Base-by-base conservation (phyloP, 371 early-diverging fungal genomes). In the Parasitella parasitica region DNA sequence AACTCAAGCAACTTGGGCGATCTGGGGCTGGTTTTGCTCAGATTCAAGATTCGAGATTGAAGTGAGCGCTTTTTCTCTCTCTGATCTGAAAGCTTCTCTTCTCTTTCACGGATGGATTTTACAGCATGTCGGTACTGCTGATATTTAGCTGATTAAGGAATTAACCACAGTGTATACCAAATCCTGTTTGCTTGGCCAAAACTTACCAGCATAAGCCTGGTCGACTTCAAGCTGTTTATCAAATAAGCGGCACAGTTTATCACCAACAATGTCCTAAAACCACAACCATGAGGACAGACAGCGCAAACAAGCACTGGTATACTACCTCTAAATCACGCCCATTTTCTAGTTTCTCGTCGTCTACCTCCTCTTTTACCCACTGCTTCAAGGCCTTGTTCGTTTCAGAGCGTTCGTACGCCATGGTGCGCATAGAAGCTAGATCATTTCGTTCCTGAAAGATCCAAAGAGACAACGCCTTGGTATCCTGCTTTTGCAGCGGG, bases 41-140 rank as follows among this genome's bases (percentile, higher is more conserved):
- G 64, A 18, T 69, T 76, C 8, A 28, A 28, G 32, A 80, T 76
- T 30, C 80, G 71, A 13, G 69, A 64, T 50, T 74, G 71, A 28
- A 81, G 50, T 0, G 71, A 59, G 0, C 77, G 74, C 46, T 75
- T 81, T 67, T 76, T 81, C 57, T 81, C 78, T 52, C 77, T 61
- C 57, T 67, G 57, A 57, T 73, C 78, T 2, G 73, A 66, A 13
- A 81, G 49, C 9, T 68, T 64, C 7, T 71, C 78, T 61, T 81
- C 81, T 20, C 75, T 63, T n/a, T 75, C 77, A 18, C 78, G 73
- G 22, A 81, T 78, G 3, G 76, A 66, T 54, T 81, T 81, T 39
- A 81, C 71, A 20, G 78, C 74, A 20, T 76, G 73, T 16, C 81
- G 71, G 35, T 76, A 81, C 43, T 72, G 74, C 48, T 81, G 75